Base-by-base conservation (phyloP, 345 rosid species). In the Streptanthus diversifolius region DNA sequence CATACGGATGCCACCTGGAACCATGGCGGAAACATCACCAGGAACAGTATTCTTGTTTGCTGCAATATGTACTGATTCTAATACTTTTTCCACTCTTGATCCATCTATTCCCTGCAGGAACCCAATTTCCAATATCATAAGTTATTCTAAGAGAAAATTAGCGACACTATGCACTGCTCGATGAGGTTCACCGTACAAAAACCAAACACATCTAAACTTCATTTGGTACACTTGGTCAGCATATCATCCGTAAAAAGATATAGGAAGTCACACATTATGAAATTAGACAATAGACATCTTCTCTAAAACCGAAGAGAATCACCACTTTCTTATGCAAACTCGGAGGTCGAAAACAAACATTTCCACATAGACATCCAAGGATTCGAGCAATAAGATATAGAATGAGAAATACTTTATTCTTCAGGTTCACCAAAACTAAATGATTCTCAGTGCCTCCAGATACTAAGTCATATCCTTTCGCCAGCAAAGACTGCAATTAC, bases 361-460 rank as follows among this genome's bases (percentile, higher is more conserved):
- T 45, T 58, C 67, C 25, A 36, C 36, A 30, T 7, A 7, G 8
- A 8, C 4, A 60, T 12, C 22, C 32, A 35, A 67, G 47, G 5
- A 9, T 53, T 2, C 6, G 14, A 27, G 41, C 62, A 41, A 21
- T 15, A 8, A 35, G 35, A 47, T 8, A 63, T n/a, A 8, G 60
- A 36, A 69, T 15, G 40, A 32, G 35, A 33, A 62, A 39, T 85
- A 90, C 98, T 96, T 89, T 85, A 81, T 85, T 83, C 77, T 80
- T 86, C 64, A 93, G 79, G 77, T 90, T 93, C 77, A 93, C 96
- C 87, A 93, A 78, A 49, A 93, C 98, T 63, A 93, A 67, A 83
- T 93, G 98, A 77, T 93, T 93, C 3, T 90, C 97, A 19, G 98
- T 90, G 75, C 98, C 98, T 66, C 97, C 98, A 61, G 98, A 93